Evolutionary conservation across 257 asterid species (phyloP).

Genomic region (Marsdenia floribunda): DNA sequence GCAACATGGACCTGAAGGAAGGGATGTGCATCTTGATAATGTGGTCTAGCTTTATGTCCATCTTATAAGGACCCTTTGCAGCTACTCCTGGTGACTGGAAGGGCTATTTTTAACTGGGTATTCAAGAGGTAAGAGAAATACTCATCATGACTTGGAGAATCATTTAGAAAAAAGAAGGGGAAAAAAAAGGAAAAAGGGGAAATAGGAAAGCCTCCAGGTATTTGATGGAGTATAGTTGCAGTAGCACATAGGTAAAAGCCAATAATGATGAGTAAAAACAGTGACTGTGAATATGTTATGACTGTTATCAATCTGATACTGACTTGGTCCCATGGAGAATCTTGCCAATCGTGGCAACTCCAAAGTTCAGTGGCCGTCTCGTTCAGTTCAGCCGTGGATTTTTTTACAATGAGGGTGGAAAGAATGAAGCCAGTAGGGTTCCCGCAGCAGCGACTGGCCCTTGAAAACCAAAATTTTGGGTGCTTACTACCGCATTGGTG

Average conservation of each 20-base stretch:
- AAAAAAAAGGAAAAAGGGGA: background rate
- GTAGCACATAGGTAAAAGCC: slow-evolving; percentile 3
- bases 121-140: background rate
- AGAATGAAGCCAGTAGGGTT: background rate
- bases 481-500: background rate
- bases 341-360: background rate
- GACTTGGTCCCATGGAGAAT: background rate
- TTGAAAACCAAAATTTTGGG: slow-evolving; percentile 7
- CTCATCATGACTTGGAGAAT: background rate
- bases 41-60: background rate
- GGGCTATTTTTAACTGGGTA: slow-evolving; percentile 2
- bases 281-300: slow-evolving; percentile 12
- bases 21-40: background rate
- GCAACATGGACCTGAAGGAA: slow-evolving; percentile 1
- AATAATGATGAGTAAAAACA: background rate
- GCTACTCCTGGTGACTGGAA: background rate
- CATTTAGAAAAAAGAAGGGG: background rate
- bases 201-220: background rate
- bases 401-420: background rate
- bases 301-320: slow-evolving; percentile 1
- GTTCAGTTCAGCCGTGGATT: background rate
- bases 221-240: slow-evolving; percentile 2
- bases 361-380: slow-evolving; percentile 1
- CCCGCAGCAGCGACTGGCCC: background rate
- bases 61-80: slow-evolving; percentile 1